Evolutionary conservation across 116 monocot species (phyloP).

Genomic region (Cymodocea nodosa): DNA sequence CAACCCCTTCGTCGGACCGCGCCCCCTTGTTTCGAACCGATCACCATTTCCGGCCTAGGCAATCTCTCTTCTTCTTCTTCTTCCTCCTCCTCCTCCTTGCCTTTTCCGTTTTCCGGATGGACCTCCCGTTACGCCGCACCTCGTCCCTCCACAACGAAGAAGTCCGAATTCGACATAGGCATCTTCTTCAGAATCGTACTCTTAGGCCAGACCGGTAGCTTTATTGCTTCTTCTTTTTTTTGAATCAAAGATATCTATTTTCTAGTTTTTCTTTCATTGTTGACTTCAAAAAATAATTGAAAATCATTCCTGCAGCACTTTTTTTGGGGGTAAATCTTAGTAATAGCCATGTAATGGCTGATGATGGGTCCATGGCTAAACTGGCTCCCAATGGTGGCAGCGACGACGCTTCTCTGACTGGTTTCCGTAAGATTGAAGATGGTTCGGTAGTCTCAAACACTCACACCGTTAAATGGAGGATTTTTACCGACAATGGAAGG

Average conservation of each 20-base stretch:
- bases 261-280: not conserved
- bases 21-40: not conserved
- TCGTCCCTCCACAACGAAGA: not conserved
- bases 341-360: conserved; percentile 25
- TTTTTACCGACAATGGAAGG: conserved; percentile 83
- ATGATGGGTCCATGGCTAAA: conserved; percentile 36
- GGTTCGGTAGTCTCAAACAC: conserved; percentile 79
- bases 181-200: conserved; percentile 1
- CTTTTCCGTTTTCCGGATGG: not conserved
- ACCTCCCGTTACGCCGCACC: not conserved
- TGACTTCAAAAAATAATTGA: not conserved
- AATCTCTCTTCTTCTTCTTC: not conserved
- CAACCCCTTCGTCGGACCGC: not conserved
- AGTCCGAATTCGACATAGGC: not conserved
- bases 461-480: conserved; percentile 94
- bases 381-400: conserved; percentile 16
- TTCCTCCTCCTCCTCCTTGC: not conserved
- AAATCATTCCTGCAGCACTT: conserved; percentile 26
- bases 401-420: conserved; percentile 29
- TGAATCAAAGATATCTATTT: not conserved
- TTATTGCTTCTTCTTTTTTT: not conserved
- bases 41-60: not conserved
- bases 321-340: conserved; percentile 26
- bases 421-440: conserved; percentile 77
- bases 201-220: not conserved